phyloP scores from a whole-genome alignment of 805 yeast species.

The Kodamaea kakaduensis region DNA sequence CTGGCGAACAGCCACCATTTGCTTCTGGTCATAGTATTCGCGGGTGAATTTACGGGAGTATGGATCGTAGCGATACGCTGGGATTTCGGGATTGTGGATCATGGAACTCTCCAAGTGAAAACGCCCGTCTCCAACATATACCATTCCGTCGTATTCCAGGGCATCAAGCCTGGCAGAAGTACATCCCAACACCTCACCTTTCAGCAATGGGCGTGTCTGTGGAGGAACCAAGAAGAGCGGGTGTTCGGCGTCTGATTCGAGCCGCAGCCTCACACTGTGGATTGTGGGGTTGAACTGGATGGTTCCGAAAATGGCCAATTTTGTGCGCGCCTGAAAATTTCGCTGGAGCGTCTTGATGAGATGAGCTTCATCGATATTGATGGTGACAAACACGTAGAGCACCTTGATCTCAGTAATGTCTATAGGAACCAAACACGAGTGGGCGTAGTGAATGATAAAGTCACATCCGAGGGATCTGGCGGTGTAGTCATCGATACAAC shows the following conservation, averaged over 20 bases:
- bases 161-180: constrained; percentile 79
- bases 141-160: constrained; percentile 68
- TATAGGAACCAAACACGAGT: constrained; percentile 92
- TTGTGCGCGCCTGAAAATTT: constrained; percentile 61
- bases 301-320: constrained; percentile 86
- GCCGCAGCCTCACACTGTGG: constrained; percentile 65
- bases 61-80: constrained; percentile 94
- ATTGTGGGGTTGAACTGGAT: constrained; percentile 95
- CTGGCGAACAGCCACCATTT: constrained; percentile 68
- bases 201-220: constrained; percentile 86
- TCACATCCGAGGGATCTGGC: constrained; percentile 93
- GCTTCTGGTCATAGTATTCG: constrained; percentile 83
- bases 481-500: constrained; percentile 95
- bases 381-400: constrained; percentile 92
- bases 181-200: constrained; percentile 95
- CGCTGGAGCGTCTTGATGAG: constrained; percentile 68
- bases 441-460: constrained; percentile 93
- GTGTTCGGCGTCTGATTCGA: constrained; percentile 47
- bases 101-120: constrained; percentile 93
- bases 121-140: constrained; percentile 93
- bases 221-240: constrained; percentile 73
- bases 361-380: constrained; percentile 80
- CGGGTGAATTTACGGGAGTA: constrained; percentile 86
- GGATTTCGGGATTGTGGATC: constrained; percentile 93
- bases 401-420: constrained; percentile 89